Percentiles rank a stretch among this genome's conserved stretches.
Conservation (phyloP, 306 rosid species). For the Acacia acuminata region DNA sequence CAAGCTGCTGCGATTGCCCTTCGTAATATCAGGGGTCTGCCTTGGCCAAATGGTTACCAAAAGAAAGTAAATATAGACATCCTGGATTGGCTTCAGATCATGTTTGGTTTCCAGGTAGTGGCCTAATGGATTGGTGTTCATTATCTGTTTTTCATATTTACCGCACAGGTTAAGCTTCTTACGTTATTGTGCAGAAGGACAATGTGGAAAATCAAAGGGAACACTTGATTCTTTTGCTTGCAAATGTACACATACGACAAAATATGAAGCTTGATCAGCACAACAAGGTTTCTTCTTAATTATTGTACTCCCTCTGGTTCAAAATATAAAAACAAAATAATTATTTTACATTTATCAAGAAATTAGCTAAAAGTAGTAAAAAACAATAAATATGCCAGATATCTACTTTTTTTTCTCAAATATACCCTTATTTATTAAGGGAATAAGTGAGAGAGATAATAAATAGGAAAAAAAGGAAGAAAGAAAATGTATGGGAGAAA, state of each 20-base stretch:
- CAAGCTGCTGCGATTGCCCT: conserved; percentile 74
- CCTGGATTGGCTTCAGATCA: conserved; percentile 93
- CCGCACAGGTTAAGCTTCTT: conserved; percentile 26
- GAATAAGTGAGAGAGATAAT: no score
- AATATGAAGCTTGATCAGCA: conserved; percentile 69
- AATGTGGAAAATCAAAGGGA: conserved; percentile 98
- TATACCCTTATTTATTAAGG: no score
- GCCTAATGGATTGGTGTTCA: conserved; percentile 23
- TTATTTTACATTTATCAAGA: no score
- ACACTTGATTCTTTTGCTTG: conserved; percentile 93
- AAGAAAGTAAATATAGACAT: conserved; percentile 76
- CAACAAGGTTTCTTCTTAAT: conserved; percentile 54
- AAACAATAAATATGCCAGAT: no score
- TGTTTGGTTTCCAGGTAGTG: conserved; percentile 95
- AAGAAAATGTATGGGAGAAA: no score
- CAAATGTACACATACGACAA: conserved; percentile 85
- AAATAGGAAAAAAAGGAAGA: no score
- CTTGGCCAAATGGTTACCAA: conserved; percentile 63
- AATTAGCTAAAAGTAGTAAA: no score
- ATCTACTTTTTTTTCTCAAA: no score
- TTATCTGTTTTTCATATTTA: conserved; percentile 28
- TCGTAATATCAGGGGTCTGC: conserved; percentile 88
- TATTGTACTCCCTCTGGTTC: conserved; percentile 8
- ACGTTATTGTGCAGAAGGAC: conserved; percentile 59
- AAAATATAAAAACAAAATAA: no score